phyloP scores from a whole-genome alignment of 768 basidiomycete genomes.

The Termitomyces sp. region DNA sequence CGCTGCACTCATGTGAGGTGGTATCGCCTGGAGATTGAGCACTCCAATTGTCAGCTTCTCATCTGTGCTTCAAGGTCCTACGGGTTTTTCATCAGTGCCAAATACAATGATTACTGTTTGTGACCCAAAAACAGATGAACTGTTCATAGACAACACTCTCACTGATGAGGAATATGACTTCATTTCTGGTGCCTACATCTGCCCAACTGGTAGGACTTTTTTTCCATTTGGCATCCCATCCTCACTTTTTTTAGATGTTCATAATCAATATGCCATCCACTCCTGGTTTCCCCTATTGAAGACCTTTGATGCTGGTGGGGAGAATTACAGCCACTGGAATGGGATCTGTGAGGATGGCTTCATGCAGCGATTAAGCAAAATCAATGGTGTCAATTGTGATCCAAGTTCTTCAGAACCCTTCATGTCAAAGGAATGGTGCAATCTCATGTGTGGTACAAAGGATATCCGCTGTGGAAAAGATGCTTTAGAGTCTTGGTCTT shows the following conservation, averaged over 20 bases:
- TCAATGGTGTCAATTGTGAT: no score
- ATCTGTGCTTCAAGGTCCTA: conserved; percentile 13
- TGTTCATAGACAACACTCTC: conserved; percentile 18
- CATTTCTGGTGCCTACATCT: neutral
- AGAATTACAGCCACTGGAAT: conserved; percentile 5
- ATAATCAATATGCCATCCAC: no score
- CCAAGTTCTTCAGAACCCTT: neutral
- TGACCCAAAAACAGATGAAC: neutral
- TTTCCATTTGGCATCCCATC: conserved; percentile 3
- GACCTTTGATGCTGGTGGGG: conserved; percentile 1
- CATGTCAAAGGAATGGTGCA: neutral
- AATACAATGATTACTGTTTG: neutral
- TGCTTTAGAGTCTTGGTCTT: neutral
- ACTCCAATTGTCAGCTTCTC: conserved; percentile 13
- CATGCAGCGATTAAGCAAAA: no score
- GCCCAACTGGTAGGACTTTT: neutral
- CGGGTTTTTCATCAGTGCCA: neutral
- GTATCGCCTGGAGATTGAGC: neutral
- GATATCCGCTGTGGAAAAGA: neutral
- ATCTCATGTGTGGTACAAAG: conserved; percentile 1
- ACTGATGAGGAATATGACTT: conserved; percentile 5
- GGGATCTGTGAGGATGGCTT: no score
- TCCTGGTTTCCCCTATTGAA: no score
- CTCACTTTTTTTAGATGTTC: no score
- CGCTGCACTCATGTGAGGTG: neutral